These are phyloP conservation scores for Primulina tabacum DNA, from an alignment of 257 asterid species.

Conservation along the genomic window DNA sequence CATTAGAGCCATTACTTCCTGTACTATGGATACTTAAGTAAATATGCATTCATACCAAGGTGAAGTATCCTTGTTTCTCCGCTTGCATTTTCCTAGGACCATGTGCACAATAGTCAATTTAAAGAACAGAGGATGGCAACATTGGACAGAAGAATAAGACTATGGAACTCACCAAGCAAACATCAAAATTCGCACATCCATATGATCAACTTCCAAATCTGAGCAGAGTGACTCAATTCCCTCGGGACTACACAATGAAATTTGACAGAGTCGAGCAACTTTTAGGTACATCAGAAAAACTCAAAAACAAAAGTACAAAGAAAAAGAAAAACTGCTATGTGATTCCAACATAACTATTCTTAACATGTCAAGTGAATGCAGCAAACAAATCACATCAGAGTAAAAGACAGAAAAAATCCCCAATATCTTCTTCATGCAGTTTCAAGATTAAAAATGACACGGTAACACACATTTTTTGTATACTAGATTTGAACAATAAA, in stretches of 20 bases:
- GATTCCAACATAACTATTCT: neutral
- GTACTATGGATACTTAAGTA: conserved; percentile 3
- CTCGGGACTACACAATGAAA: conserved; percentile 62
- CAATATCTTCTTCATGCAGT: neutral
- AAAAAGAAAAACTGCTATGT: neutral
- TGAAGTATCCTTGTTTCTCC: conserved; percentile 86
- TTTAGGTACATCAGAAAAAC: conserved; percentile 7
- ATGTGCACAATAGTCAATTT: conserved; percentile 28
- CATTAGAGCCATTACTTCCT: neutral
- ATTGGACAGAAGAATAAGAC: conserved; percentile 12
- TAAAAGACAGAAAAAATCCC: neutral
- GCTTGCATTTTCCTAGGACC: conserved; percentile 86
- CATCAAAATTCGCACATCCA: conserved; percentile 77
- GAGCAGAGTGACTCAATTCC: conserved; percentile 85
- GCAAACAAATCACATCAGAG: neutral
- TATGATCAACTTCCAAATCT: conserved; percentile 71
- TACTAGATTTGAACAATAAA: neutral
- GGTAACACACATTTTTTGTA: neutral
- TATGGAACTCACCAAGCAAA: conserved; percentile 73
- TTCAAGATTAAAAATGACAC: neutral
- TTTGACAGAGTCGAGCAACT: conserved; percentile 23
- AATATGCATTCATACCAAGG: conserved; percentile 51
- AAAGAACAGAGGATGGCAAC: conserved; percentile 7
- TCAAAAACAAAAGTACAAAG: neutral
- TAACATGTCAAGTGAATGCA: neutral